Evolutionary conservation across 768 basidiomycete species (phyloP).

Genomic region (Lentinula detonsa): DNA sequence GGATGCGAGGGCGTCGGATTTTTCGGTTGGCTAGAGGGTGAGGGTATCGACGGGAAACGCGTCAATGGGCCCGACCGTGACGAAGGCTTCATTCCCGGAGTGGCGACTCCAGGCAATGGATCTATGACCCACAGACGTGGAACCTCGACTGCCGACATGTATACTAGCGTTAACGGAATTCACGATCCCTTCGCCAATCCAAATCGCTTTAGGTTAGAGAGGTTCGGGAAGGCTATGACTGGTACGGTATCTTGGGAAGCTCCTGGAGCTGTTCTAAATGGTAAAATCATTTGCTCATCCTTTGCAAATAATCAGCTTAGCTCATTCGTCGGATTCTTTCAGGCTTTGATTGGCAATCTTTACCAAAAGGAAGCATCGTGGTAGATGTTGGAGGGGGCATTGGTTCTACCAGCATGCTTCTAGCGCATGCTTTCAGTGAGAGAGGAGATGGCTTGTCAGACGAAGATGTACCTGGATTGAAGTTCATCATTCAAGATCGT

Average conservation of each 20-base stretch:
- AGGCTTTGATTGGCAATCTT: constrained; percentile 48
- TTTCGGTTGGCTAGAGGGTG: constrained; percentile 73
- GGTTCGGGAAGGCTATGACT: constrained; percentile 74
- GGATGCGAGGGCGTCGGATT: constrained; percentile 38
- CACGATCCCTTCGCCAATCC: constrained; percentile 9
- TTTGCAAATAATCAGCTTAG: not conserved
- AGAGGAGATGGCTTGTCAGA: constrained; percentile 10
- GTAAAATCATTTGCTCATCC: constrained; percentile 22
- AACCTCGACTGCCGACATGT: constrained; percentile 4
- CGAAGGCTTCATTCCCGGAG: constrained; percentile 14
- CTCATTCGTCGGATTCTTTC: not conserved
- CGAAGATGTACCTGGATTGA: constrained; percentile 18
- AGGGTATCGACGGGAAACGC: constrained; percentile 18
- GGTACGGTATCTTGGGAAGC: constrained; percentile 69
- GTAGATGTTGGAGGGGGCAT: constrained; percentile 59
- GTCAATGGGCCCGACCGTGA: constrained; percentile 15
- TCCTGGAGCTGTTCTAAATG: constrained; percentile 51
- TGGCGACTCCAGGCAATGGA: not conserved
- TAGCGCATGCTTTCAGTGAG: constrained; percentile 24
- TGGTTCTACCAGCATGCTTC: constrained; percentile 36
- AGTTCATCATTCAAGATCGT: constrained; percentile 48
- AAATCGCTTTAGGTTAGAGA: constrained; percentile 50
- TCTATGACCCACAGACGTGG: not conserved
- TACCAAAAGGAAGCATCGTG: constrained; percentile 39
- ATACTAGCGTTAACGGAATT: not conserved